Percentiles rank a stretch among this genome's conserved stretches.
phyloP scores from a whole-genome alignment of 73 alveolate genomes.

The Paramecium sexaurelia region DNA sequence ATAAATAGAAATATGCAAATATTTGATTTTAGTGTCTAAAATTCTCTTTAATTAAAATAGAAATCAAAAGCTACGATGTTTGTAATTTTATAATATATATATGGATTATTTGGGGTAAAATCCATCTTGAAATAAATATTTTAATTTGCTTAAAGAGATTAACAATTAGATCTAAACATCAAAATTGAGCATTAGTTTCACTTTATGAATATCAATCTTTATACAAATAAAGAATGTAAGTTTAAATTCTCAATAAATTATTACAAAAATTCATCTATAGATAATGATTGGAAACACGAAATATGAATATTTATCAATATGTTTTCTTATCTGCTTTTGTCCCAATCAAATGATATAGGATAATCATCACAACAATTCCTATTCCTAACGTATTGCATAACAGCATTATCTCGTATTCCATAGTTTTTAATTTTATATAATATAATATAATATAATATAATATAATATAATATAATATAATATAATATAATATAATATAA shows the following conservation, averaged over 20 bases:
- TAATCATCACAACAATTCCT: constrained; percentile 41
- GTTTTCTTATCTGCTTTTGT: constrained; percentile 34
- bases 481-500: no score
- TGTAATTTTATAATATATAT: no score
- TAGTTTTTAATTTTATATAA: background rate
- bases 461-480: background rate
- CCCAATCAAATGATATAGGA: constrained; percentile 47
- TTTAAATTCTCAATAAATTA: background rate
- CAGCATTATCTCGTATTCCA: constrained; percentile 57
- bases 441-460: background rate
- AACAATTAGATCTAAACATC: no score
- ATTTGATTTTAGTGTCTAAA: no score
- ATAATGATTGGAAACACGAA: constrained; percentile 2
- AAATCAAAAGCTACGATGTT: no score
- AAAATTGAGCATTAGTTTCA: no score
- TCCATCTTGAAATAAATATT: no score
- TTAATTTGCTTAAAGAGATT: no score
- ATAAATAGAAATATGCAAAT: no score
- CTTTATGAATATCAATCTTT: background rate
- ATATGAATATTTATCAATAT: constrained; percentile 38
- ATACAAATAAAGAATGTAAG: background rate
- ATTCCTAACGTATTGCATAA: constrained; percentile 54
- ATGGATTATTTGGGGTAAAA: no score
- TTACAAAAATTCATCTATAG: background rate
- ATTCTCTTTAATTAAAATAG: no score